These are phyloP conservation scores for Brassica hybrid DNA, from an alignment of 441 rosid genomes.

Conservation along the genomic window DNA sequence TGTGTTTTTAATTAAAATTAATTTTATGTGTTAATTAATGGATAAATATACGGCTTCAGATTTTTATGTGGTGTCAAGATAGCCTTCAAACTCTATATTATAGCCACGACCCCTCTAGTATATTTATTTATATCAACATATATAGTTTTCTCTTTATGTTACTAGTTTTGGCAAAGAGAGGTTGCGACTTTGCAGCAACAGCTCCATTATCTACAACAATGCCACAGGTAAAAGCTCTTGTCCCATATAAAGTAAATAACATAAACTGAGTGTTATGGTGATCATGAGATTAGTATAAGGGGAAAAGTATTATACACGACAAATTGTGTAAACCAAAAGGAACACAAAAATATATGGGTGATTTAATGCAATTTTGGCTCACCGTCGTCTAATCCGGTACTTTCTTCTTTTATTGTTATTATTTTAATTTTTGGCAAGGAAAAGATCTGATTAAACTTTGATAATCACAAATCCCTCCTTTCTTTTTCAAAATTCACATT, in stretches of 20 bases:
- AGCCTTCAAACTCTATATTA: not conserved
- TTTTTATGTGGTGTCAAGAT: not conserved
- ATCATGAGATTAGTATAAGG: not conserved
- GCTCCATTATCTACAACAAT: conserved; percentile 66
- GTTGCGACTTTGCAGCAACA: conserved; percentile 68
- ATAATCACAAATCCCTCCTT: not conserved
- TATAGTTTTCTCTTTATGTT: conserved; percentile 9
- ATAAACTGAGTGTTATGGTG: not conserved
- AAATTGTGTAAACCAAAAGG: not conserved
- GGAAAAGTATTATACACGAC: not conserved
- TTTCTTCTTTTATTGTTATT: not conserved
- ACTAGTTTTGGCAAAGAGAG: conserved; percentile 87
- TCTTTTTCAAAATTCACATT: not conserved
- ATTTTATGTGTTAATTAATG: not conserved
- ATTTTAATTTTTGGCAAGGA: not conserved
- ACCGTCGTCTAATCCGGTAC: not conserved
- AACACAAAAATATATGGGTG: not conserved
- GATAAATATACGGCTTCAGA: not conserved
- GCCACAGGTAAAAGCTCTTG: conserved; percentile 57
- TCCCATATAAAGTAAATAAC: not conserved
- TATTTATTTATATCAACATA: not conserved
- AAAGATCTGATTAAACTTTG: not conserved
- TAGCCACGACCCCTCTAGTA: not conserved
- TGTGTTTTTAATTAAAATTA: not conserved
- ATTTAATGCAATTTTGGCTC: conserved; percentile 7